Conservation (phyloP, 768 basidiomycete species). For the Lactarius hatsudake region DNA sequence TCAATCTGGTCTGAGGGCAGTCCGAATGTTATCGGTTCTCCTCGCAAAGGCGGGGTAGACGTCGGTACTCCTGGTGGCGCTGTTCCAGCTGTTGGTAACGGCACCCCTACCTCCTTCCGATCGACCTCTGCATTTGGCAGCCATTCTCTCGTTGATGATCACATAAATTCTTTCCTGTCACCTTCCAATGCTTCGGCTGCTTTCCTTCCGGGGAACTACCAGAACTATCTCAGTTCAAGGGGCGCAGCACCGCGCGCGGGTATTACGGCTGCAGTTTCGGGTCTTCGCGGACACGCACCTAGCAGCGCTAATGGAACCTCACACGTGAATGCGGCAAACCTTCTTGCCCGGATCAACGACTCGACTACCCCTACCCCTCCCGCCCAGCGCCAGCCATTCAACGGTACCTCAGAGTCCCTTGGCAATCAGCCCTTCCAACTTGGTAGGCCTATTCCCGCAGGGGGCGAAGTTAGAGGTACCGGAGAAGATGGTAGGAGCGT, state of each 20-base stretch:
- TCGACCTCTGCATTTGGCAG: conserved; percentile 43
- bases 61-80: conserved; percentile 29
- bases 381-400: conserved; percentile 29
- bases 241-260: conserved; percentile 33
- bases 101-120: conserved; percentile 54
- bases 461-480: conserved; percentile 29
- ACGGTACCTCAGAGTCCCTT: conserved; percentile 35
- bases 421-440: conserved; percentile 42
- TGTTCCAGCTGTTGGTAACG: conserved; percentile 34
- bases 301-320: conserved; percentile 18
- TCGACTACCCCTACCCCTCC: conserved; percentile 22
- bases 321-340: conserved; percentile 25
- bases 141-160: conserved; percentile 36
- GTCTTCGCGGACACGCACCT: conserved; percentile 26
- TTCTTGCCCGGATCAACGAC: conserved; percentile 29
- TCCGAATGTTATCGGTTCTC: conserved; percentile 36
- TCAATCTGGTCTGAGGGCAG: conserved; percentile 75
- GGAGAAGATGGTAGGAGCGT: conserved; percentile 35
- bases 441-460: conserved; percentile 34
- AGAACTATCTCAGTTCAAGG: conserved; percentile 58
- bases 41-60: conserved; percentile 32
- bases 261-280: conserved; percentile 27
- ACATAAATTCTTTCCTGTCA: conserved; percentile 44
- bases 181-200: conserved; percentile 82
- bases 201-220: conserved; percentile 71